A percentile compares a stretch with the other conserved stretches of the same genome.
Evolutionary conservation across 108 stramenopile species (phyloP).

Genomic region (Stephanodiscus minutulus): DNA sequence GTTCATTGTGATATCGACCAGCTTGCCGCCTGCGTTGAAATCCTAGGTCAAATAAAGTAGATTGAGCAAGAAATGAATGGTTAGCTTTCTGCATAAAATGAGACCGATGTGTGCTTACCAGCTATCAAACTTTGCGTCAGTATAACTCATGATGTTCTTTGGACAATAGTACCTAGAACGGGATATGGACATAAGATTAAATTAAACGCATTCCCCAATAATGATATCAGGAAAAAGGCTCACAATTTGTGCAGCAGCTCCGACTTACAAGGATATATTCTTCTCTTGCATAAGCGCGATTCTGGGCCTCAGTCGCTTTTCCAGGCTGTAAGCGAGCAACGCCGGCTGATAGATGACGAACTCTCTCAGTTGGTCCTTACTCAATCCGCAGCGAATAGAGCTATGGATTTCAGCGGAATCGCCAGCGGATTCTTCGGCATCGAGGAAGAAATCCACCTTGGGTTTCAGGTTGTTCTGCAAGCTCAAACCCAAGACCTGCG

Average conservation of each 20-base stretch:
- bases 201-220: too few relatives aligned
- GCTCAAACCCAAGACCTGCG: constrained; percentile 53
- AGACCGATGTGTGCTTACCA: constrained; percentile 33
- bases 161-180: constrained; percentile 31
- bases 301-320: constrained; percentile 40
- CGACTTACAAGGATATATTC: constrained; percentile 33
- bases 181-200: too few relatives aligned
- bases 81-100: not conserved
- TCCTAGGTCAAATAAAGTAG: constrained; percentile 10
- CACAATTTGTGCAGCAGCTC: not conserved
- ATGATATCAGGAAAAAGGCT: not conserved
- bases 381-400: constrained; percentile 26
- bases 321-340: constrained; percentile 50
- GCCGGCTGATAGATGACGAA: constrained; percentile 58
- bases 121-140: constrained; percentile 45
- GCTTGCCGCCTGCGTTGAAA: constrained; percentile 19
- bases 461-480: constrained; percentile 41
- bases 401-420: not conserved
- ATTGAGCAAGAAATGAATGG: not conserved
- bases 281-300: constrained; percentile 29
- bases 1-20: constrained; percentile 27
- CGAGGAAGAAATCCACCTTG: constrained; percentile 47
- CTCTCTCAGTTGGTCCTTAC: constrained; percentile 39
- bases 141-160: constrained; percentile 50
- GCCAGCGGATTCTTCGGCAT: constrained; percentile 1